Conservation (phyloP, 2,329 filamentous ascomycete species). For the Colletotrichum noveboracense region DNA sequence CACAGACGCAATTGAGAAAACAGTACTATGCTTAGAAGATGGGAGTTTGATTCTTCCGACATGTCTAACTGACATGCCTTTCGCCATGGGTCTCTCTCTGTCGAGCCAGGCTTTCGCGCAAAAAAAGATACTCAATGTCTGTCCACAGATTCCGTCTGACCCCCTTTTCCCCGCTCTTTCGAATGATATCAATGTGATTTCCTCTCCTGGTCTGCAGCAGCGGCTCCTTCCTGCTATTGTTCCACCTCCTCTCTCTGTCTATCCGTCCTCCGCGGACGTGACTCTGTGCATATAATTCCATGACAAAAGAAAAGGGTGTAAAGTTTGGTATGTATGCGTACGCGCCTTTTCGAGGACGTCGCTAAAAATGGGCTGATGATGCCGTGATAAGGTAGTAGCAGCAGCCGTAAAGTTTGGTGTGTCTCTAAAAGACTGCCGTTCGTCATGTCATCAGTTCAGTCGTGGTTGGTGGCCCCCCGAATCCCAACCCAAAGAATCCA, state of each 20-base stretch:
- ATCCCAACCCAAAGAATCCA: constrained; percentile 21
- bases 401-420: not conserved
- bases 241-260: not conserved
- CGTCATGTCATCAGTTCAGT: constrained; percentile 1
- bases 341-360: not conserved
- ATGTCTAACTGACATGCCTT: constrained; percentile 6
- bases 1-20: not conserved
- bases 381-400: not conserved
- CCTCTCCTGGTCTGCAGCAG: not conserved
- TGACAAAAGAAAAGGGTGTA: constrained; percentile 20
- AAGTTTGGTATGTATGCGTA: not conserved
- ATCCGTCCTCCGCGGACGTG: not conserved
- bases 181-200: not conserved
- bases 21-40: constrained; percentile 12
- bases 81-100: constrained; percentile 10
- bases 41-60: constrained; percentile 16
- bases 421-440: not conserved
- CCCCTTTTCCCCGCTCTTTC: not conserved
- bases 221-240: not conserved
- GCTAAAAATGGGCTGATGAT: not conserved
- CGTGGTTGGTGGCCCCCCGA: constrained; percentile 13
- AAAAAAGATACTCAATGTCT: not conserved
- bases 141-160: constrained; percentile 8
- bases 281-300: not conserved
- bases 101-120: not conserved